Conservation (phyloP, 2,329 filamentous ascomycete species). For the Aspergillus caelatus region DNA sequence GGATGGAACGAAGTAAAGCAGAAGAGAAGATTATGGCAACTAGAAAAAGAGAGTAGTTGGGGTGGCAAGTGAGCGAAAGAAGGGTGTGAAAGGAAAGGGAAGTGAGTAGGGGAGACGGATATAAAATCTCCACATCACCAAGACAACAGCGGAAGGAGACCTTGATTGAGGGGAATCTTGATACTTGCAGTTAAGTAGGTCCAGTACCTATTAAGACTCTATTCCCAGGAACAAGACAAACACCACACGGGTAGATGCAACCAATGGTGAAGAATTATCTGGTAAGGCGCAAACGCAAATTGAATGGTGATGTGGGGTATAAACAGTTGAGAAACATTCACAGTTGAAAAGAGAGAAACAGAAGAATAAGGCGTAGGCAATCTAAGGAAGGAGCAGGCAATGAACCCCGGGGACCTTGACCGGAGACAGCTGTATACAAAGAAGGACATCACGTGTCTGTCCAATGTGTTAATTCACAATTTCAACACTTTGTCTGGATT, state of each 20-base stretch:
- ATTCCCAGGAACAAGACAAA: slow-evolving; percentile 6
- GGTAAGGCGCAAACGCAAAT: neutral
- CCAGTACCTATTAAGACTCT: neutral
- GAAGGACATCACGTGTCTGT: neutral
- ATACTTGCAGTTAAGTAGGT: neutral
- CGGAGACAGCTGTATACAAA: neutral
- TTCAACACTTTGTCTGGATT: neutral
- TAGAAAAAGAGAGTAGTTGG: neutral
- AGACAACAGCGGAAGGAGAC: neutral
- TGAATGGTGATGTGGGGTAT: neutral
- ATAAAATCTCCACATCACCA: neutral
- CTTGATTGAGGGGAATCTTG: neutral
- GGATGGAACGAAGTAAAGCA: neutral
- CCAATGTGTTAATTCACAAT: neutral
- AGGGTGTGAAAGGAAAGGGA: neutral
- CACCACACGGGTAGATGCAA: slow-evolving; percentile 9
- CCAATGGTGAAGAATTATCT: slow-evolving; percentile 3
- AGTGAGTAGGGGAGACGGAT: neutral
- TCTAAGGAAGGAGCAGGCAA: neutral
- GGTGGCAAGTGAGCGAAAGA: neutral
- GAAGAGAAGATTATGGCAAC: neutral
- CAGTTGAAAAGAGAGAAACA: neutral
- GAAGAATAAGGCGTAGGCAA: neutral
- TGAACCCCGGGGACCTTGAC: neutral
- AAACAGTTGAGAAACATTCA: neutral